Base-by-base conservation (phyloP, 176 grass and related monocot species). In the Areca catechu region DNA sequence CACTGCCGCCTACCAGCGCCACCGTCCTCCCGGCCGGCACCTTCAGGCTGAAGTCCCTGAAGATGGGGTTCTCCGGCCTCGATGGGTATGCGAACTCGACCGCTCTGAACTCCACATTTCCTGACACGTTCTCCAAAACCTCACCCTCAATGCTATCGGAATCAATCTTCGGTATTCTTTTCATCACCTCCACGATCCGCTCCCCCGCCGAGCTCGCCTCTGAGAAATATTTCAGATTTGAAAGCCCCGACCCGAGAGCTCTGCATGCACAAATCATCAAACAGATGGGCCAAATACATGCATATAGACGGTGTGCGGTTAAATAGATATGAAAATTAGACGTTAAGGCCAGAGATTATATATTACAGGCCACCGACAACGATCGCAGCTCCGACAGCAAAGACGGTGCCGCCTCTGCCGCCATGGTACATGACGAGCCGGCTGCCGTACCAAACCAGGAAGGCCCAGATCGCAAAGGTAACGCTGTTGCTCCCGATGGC, bases 391-490 rank as follows among this genome's bases (percentile, higher is more conserved):
- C 80, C 77, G 58, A 92, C 93, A 23, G 76, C 81, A 71, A 89
- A 98, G 71, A 98, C 84, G 4, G 93, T 89, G 73, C 93, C 93
- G 10, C 93, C 93, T 55, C 76, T 16, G 22, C 68, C 71, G 0
- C 84, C 88, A 20, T 92, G 93, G 79, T 92, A 92, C 88, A 98
- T 98, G 81, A 92, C 88, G 10, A 98, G 88, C 2, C 69, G 76
- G 81, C 93, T 92, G 28, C 93, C 93, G 19, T 98, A 98, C 93
- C 88, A 98, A 25, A 83, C 56, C 55, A 73, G 77, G 71, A 98
- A 98, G 1, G 93, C 93, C 67, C 74, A 98, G 57, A 98, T 88
- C 37, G 88, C 55, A 63, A 89, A 92, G 70, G 73, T 92, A 62
- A 98, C 80, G 53, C 88, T 81, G 28, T 83, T 92, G 76, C 93